Evolutionary conservation across 1,139 yeast species (phyloP), one percentile per base, ranked within the genome.

Genomic region (Hyphopichia burtonii): DNA sequence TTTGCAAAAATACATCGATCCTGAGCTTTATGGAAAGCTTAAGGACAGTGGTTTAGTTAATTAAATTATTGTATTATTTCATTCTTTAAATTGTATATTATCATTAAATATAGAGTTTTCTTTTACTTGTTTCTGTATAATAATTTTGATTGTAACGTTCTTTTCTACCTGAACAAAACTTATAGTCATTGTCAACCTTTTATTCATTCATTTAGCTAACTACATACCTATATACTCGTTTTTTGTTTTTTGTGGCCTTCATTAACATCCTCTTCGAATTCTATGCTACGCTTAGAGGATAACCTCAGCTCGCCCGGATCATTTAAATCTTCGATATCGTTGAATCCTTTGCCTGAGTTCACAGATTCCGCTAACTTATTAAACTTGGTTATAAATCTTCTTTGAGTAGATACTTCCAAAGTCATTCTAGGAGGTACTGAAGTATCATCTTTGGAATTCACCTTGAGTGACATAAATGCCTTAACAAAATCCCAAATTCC

Each of bases 1-100:
- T 3, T 60, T 91, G 43, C 74, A 78, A 42, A 83, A 83, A 52
- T 89, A 84, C 55, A 75, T 93, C 31, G 95, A 85, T 43, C 63
- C 68, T 1, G 84, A 78, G 1, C 63, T 86, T 22, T 78, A 74
- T 49, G 67, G 67, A 7, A 78, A 78, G 47, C 61, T 89, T 48
- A 68, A 68, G 46, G 80, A 75, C 32, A 66, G 74, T 32, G 87
- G 75, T 2, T 42, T 63, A 19, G 75, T 25, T 40, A 65, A 41
- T 41, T 71, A 32, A 60, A 54, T 4, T 6, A 11, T 27, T 6
- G 23, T 22, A 6, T 22, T 9, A 22, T 22, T 6, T 22, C 23
- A 7, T 7, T 22, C 23, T 22, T 22, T 22, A 35, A 34, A 38
- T 14, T 17, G 33, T 27, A 27, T 27, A 9, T n/a, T n/a, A n/a